Evolutionary conservation across 495 filamentous ascomycete genomes (phyloP), one percentile per base, ranked within the genome.

Genomic region (Darksidea phi): DNA sequence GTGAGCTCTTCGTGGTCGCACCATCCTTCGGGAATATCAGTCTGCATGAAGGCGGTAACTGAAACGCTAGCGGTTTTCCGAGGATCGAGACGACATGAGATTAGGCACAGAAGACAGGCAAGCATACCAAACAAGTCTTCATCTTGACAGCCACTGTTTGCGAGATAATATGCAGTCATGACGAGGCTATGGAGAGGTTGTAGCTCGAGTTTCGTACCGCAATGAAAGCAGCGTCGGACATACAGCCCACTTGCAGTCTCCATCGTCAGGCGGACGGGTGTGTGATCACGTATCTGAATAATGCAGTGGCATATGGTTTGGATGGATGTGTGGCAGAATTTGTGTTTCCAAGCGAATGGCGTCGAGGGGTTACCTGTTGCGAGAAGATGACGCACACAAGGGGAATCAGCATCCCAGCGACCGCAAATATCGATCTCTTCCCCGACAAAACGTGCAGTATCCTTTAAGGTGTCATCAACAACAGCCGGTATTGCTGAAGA

Each of bases 401-500:
- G 37, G 1, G 61, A 59, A 18, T 64, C 61, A 11, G 61, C 48
- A 37, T 64, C 61, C 61, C 61, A 64, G 26, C 55, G 54, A 3
- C 61, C 61, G 17, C 61, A 64, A 47, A 64, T 55, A 42, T 64
- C 61, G 17, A 59, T 32, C 13, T 59, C 55, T 43, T 64, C 61
- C 20, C 54, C 61, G 1, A 42, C 11, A 42, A 48, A 59, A 13
- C 55, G 21, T 18, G 2, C 6, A 1, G 37, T 25, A 18, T 42
- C 41, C 48, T 41, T 23, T 18, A 59, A 42, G 13, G 48, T 46
- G 20, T 54, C 59, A 66, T 24, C 1, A n/a, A 80, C 63, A 5
- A 68, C 47, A 23, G 50, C 52, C 23, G 71, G 74, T 5, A 25
- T 34, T 24, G 70, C 60, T 0, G 52, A 71, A 2, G 72, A 76